phyloP scores from a whole-genome alignment of 1,284 basidiomycete genomes.

The Ceratobasidium theobromae region DNA sequence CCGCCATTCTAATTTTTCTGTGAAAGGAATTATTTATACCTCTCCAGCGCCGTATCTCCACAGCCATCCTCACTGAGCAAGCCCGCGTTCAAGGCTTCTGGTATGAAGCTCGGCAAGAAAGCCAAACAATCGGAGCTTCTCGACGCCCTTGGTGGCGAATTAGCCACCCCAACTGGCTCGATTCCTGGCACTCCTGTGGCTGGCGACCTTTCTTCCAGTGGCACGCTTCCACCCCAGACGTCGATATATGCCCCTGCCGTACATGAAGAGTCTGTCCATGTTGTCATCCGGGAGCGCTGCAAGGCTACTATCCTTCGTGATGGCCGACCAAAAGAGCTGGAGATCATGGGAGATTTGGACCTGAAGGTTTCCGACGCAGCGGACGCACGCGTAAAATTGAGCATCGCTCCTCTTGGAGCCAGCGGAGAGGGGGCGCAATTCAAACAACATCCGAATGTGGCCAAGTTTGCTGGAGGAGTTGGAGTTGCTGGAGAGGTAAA shows the following conservation, averaged over 20 bases:
- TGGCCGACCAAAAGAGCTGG: conserved; percentile 86
- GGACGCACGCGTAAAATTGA: conserved; percentile 74
- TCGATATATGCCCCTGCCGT: conserved; percentile 53
- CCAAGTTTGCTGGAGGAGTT: conserved; percentile 67
- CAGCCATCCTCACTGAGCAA: conserved; percentile 16
- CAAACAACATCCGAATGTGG: conserved; percentile 96
- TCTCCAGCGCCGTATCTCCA: conserved; percentile 12
- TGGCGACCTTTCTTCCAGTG: conserved; percentile 42
- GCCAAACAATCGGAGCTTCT: conserved; percentile 83
- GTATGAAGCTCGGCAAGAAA: conserved; percentile 99
- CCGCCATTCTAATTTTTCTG: background rate
- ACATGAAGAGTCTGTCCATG: conserved; percentile 56
- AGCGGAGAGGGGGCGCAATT: conserved; percentile 74
- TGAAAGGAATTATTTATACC: background rate
- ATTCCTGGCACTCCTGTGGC: conserved; percentile 52
- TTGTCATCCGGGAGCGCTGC: conserved; percentile 82
- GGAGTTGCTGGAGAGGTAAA: conserved; percentile 66
- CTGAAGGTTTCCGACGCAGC: conserved; percentile 76
- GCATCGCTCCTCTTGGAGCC: conserved; percentile 61
- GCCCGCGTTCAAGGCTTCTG: conserved; percentile 89
- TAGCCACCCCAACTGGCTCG: conserved; percentile 55
- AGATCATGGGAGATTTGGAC: conserved; percentile 94
- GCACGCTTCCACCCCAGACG: conserved; percentile 64
- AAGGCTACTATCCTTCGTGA: conserved; percentile 82
- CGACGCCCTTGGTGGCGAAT: conserved; percentile 83